A percentile compares a stretch with the other conserved stretches of the same genome.
phyloP scores from a whole-genome alignment of 2,329 filamentous ascomycete species.

The Talaromyces islandicus region DNA sequence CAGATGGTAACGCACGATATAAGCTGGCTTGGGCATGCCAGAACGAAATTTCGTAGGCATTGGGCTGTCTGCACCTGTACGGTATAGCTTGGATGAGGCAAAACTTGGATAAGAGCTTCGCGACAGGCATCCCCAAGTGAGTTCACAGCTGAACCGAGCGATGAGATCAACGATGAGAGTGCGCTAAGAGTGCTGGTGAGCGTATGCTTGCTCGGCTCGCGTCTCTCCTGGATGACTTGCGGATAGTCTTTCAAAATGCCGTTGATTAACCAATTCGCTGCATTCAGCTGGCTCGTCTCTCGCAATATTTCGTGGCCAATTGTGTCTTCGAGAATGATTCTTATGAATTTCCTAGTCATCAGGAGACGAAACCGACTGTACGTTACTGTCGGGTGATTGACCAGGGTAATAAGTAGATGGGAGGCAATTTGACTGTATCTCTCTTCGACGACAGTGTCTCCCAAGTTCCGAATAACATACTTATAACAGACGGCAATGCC shows the following conservation, averaged over 20 bases:
- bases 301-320: slow-evolving; percentile 76
- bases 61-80: slow-evolving; percentile 87
- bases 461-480: slow-evolving; percentile 69
- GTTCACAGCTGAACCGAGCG: slow-evolving; percentile 75
- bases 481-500: slow-evolving; percentile 85
- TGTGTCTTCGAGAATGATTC: slow-evolving; percentile 76
- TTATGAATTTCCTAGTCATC: slow-evolving; percentile 76
- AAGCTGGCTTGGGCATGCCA: slow-evolving; percentile 88
- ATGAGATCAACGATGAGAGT: slow-evolving; percentile 69
- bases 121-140: slow-evolving; percentile 75
- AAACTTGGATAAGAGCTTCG: slow-evolving; percentile 79
- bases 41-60: slow-evolving; percentile 78
- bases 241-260: slow-evolving; percentile 91
- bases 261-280: slow-evolving; percentile 76
- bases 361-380: slow-evolving; percentile 85
- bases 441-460: slow-evolving; percentile 73
- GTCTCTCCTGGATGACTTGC: slow-evolving; percentile 76
- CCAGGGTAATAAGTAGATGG: slow-evolving; percentile 71
- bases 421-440: slow-evolving; percentile 77
- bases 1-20: slow-evolving; percentile 88
- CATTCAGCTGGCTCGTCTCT: slow-evolving; percentile 80
- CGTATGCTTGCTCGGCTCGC: slow-evolving; percentile 82
- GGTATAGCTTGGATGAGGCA: slow-evolving; percentile 93
- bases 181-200: slow-evolving; percentile 74
- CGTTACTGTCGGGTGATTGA: slow-evolving; percentile 67